phyloP scores from a whole-genome alignment of 495 filamentous ascomycete genomes.

The Friedmanniomyces simplex region DNA sequence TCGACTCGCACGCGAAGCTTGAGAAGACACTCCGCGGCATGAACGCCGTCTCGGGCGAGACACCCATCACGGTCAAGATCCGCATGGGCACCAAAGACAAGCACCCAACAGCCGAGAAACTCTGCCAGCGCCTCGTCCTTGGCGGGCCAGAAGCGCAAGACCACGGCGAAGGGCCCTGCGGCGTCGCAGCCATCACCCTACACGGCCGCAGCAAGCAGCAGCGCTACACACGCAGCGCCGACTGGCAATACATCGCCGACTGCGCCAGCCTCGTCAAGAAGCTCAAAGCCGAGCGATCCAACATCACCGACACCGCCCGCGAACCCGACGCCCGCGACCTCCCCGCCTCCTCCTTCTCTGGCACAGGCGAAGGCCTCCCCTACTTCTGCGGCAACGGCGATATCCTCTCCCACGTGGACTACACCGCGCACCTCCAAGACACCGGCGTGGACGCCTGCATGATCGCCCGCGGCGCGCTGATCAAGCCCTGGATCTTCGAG shows the following conservation, averaged over 20 bases:
- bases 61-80: conserved; percentile 89
- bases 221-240: conserved; percentile 76
- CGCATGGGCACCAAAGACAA: conserved; percentile 80
- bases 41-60: conserved; percentile 78
- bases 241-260: conserved; percentile 90
- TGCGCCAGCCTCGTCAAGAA: conserved; percentile 73
- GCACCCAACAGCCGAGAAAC: conserved; percentile 65
- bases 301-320: conserved; percentile 59
- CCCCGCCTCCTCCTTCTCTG: conserved; percentile 45
- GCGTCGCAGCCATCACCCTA: conserved; percentile 84
- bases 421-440: conserved; percentile 64
- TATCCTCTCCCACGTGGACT: conserved; percentile 85
- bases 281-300: conserved; percentile 54
- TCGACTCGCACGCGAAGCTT: conserved; percentile 71
- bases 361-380: conserved; percentile 40
- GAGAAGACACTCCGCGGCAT: conserved; percentile 90
- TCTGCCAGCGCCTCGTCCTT: conserved; percentile 71
- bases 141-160: conserved; percentile 58
- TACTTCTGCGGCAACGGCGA: conserved; percentile 97
- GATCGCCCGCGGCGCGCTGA: conserved; percentile 80
- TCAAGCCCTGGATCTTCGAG: conserved; percentile 97
- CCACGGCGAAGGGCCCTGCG: conserved; percentile 53
- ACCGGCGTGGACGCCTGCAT: conserved; percentile 78
- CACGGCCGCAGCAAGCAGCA: conserved; percentile 91
- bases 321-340: conserved; percentile 52